Conservation (phyloP, 1,284 basidiomycete genomes). For the Apiotrichum porosum region DNA sequence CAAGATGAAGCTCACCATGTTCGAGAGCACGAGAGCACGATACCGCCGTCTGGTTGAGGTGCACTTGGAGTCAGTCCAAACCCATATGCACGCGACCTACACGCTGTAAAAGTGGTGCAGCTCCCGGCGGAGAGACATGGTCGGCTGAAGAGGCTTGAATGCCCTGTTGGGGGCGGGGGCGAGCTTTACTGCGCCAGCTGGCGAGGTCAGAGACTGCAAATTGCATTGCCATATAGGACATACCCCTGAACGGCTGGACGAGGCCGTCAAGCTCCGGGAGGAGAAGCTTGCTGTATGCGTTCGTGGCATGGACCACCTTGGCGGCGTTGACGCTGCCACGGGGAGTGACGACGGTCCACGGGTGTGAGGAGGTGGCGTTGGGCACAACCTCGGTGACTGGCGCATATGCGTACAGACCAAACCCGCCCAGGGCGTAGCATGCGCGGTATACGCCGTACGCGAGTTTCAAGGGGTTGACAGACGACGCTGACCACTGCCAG, state of each 20-base stretch:
- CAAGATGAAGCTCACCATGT: slow-evolving; percentile 6
- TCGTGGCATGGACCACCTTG: slow-evolving; percentile 21
- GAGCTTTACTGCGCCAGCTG: not conserved
- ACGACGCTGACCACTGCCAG: slow-evolving; percentile 21
- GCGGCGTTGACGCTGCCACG: slow-evolving; percentile 16
- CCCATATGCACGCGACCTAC: not conserved
- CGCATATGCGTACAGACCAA: not conserved
- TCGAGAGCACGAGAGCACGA: slow-evolving; percentile 3
- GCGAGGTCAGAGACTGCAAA: not conserved
- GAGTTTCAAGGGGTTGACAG: slow-evolving; percentile 25
- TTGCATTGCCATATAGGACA: slow-evolving; percentile 4
- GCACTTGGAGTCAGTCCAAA: not conserved
- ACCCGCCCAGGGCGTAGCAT: slow-evolving; percentile 5
- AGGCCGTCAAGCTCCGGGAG: slow-evolving; percentile 20
- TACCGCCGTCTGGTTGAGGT: slow-evolving; percentile 1
- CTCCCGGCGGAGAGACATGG: slow-evolving; percentile 8
- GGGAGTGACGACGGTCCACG: slow-evolving; percentile 20
- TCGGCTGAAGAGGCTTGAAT: not conserved
- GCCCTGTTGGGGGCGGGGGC: too few species aligned
- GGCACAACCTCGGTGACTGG: slow-evolving; percentile 10
- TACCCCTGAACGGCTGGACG: slow-evolving; percentile 23
- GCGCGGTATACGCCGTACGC: slow-evolving; percentile 1
- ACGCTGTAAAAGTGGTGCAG: slow-evolving; percentile 23
- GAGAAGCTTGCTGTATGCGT: slow-evolving; percentile 17
- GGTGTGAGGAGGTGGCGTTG: not conserved